Base-by-base conservation (phyloP, 257 asterid species). In the Solanum habrochaites region DNA sequence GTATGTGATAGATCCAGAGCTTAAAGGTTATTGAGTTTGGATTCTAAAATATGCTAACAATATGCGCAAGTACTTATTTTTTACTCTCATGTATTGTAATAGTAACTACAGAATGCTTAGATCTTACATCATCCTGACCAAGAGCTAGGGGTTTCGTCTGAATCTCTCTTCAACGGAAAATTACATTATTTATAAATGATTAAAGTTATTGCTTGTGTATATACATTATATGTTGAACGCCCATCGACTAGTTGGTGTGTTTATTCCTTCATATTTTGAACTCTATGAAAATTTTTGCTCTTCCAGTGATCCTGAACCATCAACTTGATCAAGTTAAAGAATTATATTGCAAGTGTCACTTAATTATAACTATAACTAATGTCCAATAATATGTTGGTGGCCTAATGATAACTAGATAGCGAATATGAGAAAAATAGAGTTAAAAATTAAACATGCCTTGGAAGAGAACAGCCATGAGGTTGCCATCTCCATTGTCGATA, bases 401-500 rank as follows among this genome's bases (percentile, higher is more conserved):
- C 23, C 23, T 73, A 21, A 73, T 73, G 82, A 37, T 25, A 77
- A 14, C 14, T 43, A 25, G n/a, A 77, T 13, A 43, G 15, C 7
- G 4, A 77, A 15, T 10, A 78, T 78, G 85, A 49, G 43, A 20
- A 27, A 29, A 49, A 16, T 27, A 27, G 69, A 20, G 39, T 43
- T 23, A 25, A 77, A 80, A 49, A 29, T 2, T 16, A 27, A 8
- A 70, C 71, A 5, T 66, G 91, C 99, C 98, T 93, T 4, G 95
- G 97, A 16, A 94, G 74, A 70, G 94, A 90, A 86, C 98, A 96
- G 5, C 85, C 88, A 85, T 89, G 83, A 62, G 99, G 99, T 83
- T 95, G 96, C 99, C 99, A 96, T 87, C 94, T 91, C 99, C 98
- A 96, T 20, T 86, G 88, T 39, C 64, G 97, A 87, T 90, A 96